A percentile compares a stretch with the other conserved stretches of the same genome.
These are phyloP conservation scores for Galerina marginata DNA, from an alignment of 768 basidiomycete species.

Conservation along the genomic window DNA sequence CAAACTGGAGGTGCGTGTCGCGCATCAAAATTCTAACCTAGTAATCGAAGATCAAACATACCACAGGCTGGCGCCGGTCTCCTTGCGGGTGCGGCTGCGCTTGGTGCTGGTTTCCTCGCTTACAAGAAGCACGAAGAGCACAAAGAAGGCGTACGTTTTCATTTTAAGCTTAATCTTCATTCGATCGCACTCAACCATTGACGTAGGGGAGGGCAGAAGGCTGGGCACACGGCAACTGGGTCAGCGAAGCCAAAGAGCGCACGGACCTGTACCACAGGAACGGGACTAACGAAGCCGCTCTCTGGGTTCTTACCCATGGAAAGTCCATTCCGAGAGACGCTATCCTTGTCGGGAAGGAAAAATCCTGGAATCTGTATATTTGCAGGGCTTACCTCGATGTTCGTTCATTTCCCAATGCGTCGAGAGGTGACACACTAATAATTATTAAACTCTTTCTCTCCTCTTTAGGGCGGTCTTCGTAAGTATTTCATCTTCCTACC, in stretches of 20 bases:
- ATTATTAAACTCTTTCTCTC: no score
- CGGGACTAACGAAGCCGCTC: conserved; percentile 51
- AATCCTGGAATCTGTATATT: conserved; percentile 58
- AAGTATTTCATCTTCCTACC: neutral
- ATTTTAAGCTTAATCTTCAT: neutral
- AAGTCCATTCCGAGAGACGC: conserved; percentile 63
- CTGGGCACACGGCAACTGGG: conserved; percentile 61
- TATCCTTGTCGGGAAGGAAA: conserved; percentile 60
- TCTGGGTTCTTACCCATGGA: conserved; percentile 68
- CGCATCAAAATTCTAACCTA: neutral
- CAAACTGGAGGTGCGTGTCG: neutral
- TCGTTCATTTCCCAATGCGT: conserved; percentile 25
- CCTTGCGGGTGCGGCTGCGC: conserved; percentile 53
- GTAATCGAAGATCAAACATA: neutral
- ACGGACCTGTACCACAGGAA: conserved; percentile 51
- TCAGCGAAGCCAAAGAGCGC: conserved; percentile 58
- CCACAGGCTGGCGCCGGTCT: conserved; percentile 69
- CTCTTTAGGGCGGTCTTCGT: neutral
- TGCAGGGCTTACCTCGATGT: conserved; percentile 66
- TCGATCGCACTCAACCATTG: neutral
- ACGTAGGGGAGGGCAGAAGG: conserved; percentile 52
- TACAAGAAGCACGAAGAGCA: conserved; percentile 62
- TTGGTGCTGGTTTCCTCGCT: conserved; percentile 56
- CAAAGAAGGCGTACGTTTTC: conserved; percentile 54
- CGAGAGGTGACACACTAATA: neutral